Conservation (phyloP, 495 filamentous ascomycete genomes). For the Neurospora sp. region DNA sequence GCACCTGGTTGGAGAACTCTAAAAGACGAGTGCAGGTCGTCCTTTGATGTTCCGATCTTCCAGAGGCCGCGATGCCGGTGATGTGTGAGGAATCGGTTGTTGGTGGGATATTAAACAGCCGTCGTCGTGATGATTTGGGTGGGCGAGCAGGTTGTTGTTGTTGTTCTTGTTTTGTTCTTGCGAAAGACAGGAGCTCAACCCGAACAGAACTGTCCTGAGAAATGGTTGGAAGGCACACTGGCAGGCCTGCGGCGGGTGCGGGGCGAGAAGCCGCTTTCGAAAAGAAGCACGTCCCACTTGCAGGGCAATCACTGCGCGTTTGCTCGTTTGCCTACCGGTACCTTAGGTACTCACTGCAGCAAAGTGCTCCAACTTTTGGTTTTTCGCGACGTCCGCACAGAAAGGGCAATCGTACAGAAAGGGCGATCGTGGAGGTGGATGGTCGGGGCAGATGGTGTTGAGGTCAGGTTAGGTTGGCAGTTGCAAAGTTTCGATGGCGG, state of each 20-base stretch:
- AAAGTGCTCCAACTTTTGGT: background rate
- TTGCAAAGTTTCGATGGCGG: background rate
- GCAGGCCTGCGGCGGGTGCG: background rate
- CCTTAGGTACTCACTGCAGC: background rate
- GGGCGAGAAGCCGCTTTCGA: background rate
- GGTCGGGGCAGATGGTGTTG: background rate
- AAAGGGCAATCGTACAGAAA: background rate
- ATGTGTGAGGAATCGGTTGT: background rate
- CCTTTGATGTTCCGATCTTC: constrained; percentile 6
- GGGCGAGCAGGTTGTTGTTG: background rate
- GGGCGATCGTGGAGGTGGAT: background rate
- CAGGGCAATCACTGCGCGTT: background rate
- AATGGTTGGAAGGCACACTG: background rate
- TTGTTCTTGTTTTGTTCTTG: background rate
- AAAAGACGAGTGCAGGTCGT: constrained; percentile 30
- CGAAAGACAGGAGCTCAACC: background rate
- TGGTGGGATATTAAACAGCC: background rate
- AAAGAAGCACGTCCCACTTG: background rate
- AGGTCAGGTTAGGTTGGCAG: background rate
- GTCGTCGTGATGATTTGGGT: background rate
- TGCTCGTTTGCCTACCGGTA: background rate
- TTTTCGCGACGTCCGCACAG: background rate
- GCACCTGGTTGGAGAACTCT: constrained; percentile 10
- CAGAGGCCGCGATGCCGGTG: background rate
- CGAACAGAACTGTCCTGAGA: background rate